Conservation (phyloP, 345 rosid genomes). For the Eucalyptus cloeziana region DNA sequence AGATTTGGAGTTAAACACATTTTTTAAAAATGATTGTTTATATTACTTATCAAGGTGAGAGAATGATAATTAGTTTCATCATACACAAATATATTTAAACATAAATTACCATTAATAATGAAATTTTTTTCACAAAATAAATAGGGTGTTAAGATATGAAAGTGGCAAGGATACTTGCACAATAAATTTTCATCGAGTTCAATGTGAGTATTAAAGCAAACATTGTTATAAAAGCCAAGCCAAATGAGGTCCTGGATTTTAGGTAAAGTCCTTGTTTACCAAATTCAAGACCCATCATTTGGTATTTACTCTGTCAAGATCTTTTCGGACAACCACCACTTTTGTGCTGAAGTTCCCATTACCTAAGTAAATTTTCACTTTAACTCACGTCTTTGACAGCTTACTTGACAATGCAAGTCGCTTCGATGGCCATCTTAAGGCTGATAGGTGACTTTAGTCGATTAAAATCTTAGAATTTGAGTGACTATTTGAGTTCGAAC, state of each 20-base stretch:
- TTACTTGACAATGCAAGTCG: too few species aligned
- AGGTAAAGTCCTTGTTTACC: neutral
- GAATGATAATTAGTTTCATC: fast-evolving
- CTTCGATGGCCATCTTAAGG: neutral
- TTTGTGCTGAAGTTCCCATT: neutral
- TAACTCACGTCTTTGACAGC: neutral
- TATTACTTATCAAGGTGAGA: too few species aligned
- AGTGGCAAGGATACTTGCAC: too few species aligned
- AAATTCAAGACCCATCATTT: neutral
- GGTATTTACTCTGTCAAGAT: neutral
- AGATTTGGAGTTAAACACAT: too few species aligned
- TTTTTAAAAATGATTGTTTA: fast-evolving
- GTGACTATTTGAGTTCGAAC: neutral
- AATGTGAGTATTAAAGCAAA: too few species aligned
- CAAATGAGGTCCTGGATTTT: neutral
- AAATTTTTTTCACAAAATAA: too few species aligned
- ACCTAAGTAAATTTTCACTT: neutral
- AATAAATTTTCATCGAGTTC: too few species aligned
- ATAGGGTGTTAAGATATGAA: fast-evolving
- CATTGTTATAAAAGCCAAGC: too few species aligned
- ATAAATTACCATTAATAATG: too few species aligned
- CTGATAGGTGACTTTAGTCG: neutral
- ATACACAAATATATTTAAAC: too few species aligned
- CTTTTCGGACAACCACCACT: fast-evolving
- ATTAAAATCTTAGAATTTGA: neutral